Conservation (phyloP, 768 basidiomycete genomes). For the Lactarius akahatsu region DNA sequence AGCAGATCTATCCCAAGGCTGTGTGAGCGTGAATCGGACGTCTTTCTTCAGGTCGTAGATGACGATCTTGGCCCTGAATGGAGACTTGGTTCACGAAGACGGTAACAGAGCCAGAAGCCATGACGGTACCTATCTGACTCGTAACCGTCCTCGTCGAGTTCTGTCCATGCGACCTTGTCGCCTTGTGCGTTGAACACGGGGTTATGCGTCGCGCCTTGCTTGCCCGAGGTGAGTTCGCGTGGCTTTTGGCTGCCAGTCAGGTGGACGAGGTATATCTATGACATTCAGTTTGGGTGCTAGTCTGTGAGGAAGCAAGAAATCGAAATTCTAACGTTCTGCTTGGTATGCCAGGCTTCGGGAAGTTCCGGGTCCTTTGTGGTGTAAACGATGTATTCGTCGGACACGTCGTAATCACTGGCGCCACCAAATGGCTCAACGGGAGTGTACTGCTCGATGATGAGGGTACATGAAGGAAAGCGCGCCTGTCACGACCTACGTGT, state of each 20-base stretch:
- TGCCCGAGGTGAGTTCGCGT: constrained; percentile 74
- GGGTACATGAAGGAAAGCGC: background rate
- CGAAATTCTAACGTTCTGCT: constrained; percentile 62
- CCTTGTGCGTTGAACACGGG: constrained; percentile 68
- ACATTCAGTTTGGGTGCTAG: constrained; percentile 7
- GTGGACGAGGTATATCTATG: constrained; percentile 68
- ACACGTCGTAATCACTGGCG: constrained; percentile 76
- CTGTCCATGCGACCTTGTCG: constrained; percentile 80
- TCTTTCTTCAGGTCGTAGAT: constrained; percentile 70
- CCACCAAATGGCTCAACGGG: constrained; percentile 91
- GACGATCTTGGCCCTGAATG: constrained; percentile 65
- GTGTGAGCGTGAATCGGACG: constrained; percentile 72
- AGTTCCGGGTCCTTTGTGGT: constrained; percentile 83
- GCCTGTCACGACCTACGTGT: constrained; percentile 50
- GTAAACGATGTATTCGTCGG: constrained; percentile 67
- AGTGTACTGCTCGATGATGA: constrained; percentile 44
- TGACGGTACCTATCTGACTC: constrained; percentile 72
- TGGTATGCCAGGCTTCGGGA: constrained; percentile 81
- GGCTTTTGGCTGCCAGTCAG: constrained; percentile 52
- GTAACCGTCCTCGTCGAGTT: constrained; percentile 84
- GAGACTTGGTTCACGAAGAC: background rate
- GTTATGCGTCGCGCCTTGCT: constrained; percentile 78
- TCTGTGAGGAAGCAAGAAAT: background rate
- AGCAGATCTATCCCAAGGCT: constrained; percentile 84
- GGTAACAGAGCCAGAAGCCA: background rate